Percentiles rank a stretch among this genome's conserved stretches.
These are phyloP conservation scores for Candolleomyces efflorescens DNA, from an alignment of 768 basidiomycete species.

Conservation along the genomic window DNA sequence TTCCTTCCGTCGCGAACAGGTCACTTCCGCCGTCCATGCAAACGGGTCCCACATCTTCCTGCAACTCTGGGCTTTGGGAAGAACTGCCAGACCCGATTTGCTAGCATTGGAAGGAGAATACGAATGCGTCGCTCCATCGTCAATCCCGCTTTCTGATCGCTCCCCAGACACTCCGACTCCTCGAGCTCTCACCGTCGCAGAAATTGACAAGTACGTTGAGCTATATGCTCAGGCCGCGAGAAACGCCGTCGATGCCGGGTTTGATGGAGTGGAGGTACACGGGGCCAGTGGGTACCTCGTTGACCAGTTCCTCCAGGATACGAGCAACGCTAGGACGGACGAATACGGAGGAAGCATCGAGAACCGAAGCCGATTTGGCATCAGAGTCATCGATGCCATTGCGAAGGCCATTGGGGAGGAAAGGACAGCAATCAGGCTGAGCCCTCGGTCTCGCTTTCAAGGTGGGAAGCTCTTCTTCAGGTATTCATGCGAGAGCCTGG, in stretches of 20 bases:
- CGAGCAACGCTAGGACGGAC: conserved; percentile 57
- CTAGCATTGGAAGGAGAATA: conserved; percentile 31
- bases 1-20: conserved; percentile 21
- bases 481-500: conserved; percentile 15
- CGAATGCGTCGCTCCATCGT: conserved; percentile 29
- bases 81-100: conserved; percentile 28
- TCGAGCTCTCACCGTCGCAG: conserved; percentile 38
- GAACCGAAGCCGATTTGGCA: conserved; percentile 51
- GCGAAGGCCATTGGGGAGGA: conserved; percentile 48
- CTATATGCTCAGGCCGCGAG: conserved; percentile 51
- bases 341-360: conserved; percentile 66
- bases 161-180: conserved; percentile 21
- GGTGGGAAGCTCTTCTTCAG: conserved; percentile 18
- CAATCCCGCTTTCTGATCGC: conserved; percentile 18
- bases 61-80: conserved; percentile 57
- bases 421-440: conserved; percentile 50
- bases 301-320: conserved; percentile 60
- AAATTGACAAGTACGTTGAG: conserved; percentile 47
- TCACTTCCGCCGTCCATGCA: conserved; percentile 41
- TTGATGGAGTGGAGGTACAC: conserved; percentile 53
- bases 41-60: conserved; percentile 39
- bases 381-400: conserved; percentile 53
- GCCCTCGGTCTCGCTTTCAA: conserved; percentile 47
- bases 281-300: conserved; percentile 43
- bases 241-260: conserved; percentile 58